Conservation (phyloP, 2,329 filamentous ascomycete genomes). For the Alternaria longipes region DNA sequence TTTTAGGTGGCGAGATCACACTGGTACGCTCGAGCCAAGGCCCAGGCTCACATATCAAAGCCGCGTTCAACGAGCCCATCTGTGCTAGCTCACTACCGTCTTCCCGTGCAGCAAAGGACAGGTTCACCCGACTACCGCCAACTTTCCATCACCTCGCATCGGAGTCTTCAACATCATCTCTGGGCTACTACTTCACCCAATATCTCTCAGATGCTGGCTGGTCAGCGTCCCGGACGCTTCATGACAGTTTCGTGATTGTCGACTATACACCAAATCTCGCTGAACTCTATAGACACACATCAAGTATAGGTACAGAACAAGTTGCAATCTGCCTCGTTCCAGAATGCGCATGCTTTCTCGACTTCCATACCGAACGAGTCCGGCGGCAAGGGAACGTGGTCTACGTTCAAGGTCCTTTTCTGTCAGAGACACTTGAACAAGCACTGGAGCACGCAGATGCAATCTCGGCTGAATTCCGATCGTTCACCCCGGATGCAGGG, state of each 20-base stretch:
- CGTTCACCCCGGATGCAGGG: not conserved
- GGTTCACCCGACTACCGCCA: conserved; percentile 12
- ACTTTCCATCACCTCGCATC: conserved; percentile 24
- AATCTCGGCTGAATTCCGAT: conserved; percentile 19
- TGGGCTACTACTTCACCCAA: conserved; percentile 25
- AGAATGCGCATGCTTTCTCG: conserved; percentile 28
- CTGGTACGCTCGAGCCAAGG: conserved; percentile 50
- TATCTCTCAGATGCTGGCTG: conserved; percentile 27
- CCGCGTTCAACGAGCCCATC: conserved; percentile 40
- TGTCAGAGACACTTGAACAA: conserved; percentile 28
- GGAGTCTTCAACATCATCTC: conserved; percentile 14
- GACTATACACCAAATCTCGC: conserved; percentile 34
- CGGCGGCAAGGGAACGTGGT: conserved; percentile 30
- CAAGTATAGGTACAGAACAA: conserved; percentile 21
- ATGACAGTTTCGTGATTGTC: conserved; percentile 33
- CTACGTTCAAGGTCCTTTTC: conserved; percentile 41
- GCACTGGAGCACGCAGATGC: conserved; percentile 24
- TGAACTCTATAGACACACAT: conserved; percentile 26
- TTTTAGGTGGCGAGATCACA: conserved; percentile 52
- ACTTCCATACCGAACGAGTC: conserved; percentile 25
- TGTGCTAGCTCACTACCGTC: conserved; percentile 34
- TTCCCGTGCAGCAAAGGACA: conserved; percentile 13
- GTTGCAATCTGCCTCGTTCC: conserved; percentile 45
- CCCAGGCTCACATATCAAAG: conserved; percentile 55
- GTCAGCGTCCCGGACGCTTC: conserved; percentile 14